These are phyloP conservation scores for Xylaria flabelliformis DNA, from an alignment of 495 filamentous ascomycete species.

Conservation along the genomic window DNA sequence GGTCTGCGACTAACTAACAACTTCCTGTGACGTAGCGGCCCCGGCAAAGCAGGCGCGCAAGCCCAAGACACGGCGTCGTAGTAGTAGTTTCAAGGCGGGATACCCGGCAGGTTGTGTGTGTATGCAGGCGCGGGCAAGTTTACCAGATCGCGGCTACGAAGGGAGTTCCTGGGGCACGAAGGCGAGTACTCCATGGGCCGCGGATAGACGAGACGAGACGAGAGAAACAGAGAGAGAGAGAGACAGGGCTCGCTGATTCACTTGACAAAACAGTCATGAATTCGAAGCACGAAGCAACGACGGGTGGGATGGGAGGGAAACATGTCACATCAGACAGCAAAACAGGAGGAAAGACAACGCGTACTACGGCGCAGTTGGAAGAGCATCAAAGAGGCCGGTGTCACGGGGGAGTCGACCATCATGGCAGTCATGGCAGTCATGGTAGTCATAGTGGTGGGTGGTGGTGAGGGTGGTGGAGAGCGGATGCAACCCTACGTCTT, in stretches of 20 bases:
- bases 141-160: conserved; percentile 19
- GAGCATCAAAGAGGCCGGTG: conserved; percentile 31
- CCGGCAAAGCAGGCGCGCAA: conserved; percentile 17
- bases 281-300: conserved; percentile 22
- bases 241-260: conserved; percentile 28
- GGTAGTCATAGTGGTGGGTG: too few species aligned
- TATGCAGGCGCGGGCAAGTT: not conserved
- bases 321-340: conserved; percentile 37
- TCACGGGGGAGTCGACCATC: conserved; percentile 35
- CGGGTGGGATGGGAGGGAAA: conserved; percentile 22
- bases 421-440: not conserved
- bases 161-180: conserved; percentile 8
- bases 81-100: conserved; percentile 9
- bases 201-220: conserved; percentile 29
- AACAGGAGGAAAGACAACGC: conserved; percentile 26
- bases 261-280: conserved; percentile 23
- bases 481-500: conserved; percentile 19
- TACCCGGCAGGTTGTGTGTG: not conserved
- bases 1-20: not conserved
- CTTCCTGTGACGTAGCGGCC: conserved; percentile 12
- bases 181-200: conserved; percentile 18
- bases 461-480: conserved; percentile 15
- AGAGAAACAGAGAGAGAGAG: conserved; percentile 21
- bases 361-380: conserved; percentile 22
- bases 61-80: conserved; percentile 24